Evolutionary conservation across 108 stramenopile species (phyloP).

Genomic region (Licmophora abbreviata): DNA sequence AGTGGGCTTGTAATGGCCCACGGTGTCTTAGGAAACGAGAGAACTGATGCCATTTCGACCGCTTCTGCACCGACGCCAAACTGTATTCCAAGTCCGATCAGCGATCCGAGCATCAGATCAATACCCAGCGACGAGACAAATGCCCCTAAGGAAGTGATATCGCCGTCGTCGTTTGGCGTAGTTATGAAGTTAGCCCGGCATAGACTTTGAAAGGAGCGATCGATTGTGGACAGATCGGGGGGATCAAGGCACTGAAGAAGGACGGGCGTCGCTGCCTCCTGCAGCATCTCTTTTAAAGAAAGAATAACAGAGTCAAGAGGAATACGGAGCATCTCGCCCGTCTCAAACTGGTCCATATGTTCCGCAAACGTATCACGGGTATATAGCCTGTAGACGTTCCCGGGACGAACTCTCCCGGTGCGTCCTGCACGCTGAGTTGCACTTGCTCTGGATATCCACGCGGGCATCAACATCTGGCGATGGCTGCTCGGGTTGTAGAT

Average conservation of each 20-base stretch:
- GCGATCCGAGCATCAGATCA: constrained; percentile 60
- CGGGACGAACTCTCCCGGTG: constrained; percentile 85
- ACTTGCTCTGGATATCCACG: constrained; percentile 85
- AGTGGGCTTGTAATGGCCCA: constrained; percentile 68
- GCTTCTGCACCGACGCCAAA: constrained; percentile 78
- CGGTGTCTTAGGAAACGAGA: constrained; percentile 68
- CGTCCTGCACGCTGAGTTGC: constrained; percentile 94
- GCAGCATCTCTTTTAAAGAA: constrained; percentile 63
- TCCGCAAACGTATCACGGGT: constrained; percentile 42
- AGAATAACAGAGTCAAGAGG: constrained; percentile 77
- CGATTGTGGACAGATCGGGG: constrained; percentile 58
- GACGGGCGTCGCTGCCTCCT: constrained; percentile 51
- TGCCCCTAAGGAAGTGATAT: constrained; percentile 60
- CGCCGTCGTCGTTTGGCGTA: constrained; percentile 42
- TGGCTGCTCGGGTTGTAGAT: constrained; percentile 61
- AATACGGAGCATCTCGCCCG: constrained; percentile 71
- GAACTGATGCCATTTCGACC: constrained; percentile 70
- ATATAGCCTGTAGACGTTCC: constrained; percentile 87
- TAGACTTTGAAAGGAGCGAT: constrained; percentile 66
- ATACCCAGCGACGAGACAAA: constrained; percentile 74
- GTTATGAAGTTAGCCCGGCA: constrained; percentile 57
- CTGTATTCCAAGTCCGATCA: constrained; percentile 81
- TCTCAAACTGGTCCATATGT: constrained; percentile 65
- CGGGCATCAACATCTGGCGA: constrained; percentile 70
- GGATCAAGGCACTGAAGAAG: constrained; percentile 78